These are phyloP conservation scores for Jackrogersella minutella DNA, from an alignment of 495 filamentous ascomycete genomes.

Conservation along the genomic window DNA sequence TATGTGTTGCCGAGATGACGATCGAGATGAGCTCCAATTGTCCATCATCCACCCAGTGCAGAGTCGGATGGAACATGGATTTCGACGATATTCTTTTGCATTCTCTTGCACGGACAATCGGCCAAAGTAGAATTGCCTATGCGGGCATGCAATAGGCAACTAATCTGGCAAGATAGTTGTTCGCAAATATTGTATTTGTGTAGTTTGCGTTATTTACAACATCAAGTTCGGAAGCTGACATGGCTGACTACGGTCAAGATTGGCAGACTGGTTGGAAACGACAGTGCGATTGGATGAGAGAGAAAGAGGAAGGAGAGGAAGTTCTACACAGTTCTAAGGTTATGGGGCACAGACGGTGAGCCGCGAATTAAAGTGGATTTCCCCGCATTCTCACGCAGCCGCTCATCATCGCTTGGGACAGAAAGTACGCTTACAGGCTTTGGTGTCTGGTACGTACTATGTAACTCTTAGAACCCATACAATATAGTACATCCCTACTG, in stretches of 20 bases:
- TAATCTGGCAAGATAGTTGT: background rate
- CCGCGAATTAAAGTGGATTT: slow-evolving; percentile 36
- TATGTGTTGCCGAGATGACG: background rate
- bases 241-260: background rate
- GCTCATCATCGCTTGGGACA: slow-evolving; percentile 34
- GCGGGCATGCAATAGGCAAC: background rate
- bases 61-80: background rate
- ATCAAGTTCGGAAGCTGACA: background rate
- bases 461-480: background rate
- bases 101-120: background rate
- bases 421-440: background rate
- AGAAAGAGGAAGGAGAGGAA: background rate
- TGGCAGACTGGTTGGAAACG: background rate
- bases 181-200: background rate
- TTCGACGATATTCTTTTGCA: background rate
- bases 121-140: background rate
- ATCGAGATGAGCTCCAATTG: slow-evolving; percentile 1
- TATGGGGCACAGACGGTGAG: slow-evolving; percentile 11
- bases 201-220: slow-evolving; percentile 3
- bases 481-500: background rate
- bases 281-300: background rate
- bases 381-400: slow-evolving; percentile 38
- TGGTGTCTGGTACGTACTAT: background rate
- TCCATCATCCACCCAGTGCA: background rate
- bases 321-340: background rate